Conservation (phyloP, 345 rosid species). For the Rhodomyrtus tomentosa region DNA sequence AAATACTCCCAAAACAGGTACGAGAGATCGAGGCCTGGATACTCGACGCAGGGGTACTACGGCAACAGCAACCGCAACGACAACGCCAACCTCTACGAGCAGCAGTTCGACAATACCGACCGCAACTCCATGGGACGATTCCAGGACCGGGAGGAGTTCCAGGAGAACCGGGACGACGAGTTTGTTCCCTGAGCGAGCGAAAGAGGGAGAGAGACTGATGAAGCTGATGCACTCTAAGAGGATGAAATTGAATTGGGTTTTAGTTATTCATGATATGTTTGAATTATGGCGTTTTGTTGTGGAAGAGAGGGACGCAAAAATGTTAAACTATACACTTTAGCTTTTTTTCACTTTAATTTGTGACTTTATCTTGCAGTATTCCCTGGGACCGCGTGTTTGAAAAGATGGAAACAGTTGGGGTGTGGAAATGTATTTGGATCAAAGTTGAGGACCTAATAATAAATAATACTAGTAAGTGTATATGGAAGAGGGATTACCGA, state of each 20-base stretch:
- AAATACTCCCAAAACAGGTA: neutral
- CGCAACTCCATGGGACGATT: neutral
- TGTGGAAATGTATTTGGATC: neutral
- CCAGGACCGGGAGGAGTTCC: conserved; percentile 2
- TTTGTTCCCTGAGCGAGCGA: conserved; percentile 1
- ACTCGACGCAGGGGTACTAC: neutral
- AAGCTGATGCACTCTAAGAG: neutral
- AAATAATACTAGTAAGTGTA: neutral
- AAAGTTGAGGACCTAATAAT: neutral
- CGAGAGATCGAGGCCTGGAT: neutral
- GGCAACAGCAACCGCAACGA: neutral
- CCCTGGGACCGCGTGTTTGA: neutral
- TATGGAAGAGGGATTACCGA: neutral
- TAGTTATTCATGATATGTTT: neutral
- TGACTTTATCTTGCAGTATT: neutral
- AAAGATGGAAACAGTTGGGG: neutral
- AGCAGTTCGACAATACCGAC: neutral
- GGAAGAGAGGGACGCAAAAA: neutral
- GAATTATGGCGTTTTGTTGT: neutral
- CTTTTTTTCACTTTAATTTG: neutral
- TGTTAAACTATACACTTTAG: neutral
- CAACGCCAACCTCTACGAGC: neutral
- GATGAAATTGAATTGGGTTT: neutral
- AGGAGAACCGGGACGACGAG: neutral
- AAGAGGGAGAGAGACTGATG: neutral